Percentiles rank a stretch among this genome's conserved stretches.
Conservation (phyloP, 2,329 filamentous ascomycete genomes). For the Dryadomyces sulphureus region DNA sequence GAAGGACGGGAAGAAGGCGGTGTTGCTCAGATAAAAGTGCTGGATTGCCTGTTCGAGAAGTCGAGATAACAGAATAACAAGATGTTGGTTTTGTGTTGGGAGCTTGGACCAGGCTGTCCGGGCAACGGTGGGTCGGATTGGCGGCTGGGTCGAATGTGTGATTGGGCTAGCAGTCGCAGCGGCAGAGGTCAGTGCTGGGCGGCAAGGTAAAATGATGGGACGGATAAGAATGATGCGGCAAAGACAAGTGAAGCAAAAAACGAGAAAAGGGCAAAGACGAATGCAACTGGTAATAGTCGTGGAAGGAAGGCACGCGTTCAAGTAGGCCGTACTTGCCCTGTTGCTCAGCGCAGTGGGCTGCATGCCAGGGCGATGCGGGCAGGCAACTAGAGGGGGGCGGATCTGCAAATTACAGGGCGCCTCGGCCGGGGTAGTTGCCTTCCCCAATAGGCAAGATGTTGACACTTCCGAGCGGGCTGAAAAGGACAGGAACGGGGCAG, state of each 20-base stretch:
- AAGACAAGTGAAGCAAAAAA: background rate
- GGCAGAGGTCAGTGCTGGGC: background rate
- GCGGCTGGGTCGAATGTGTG: background rate
- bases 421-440: background rate
- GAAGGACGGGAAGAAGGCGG: background rate
- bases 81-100: slow-evolving; percentile 2
- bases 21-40: too few relatives aligned
- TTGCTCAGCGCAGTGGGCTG: background rate
- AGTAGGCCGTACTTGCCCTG: background rate
- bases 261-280: background rate
- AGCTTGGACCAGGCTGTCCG: slow-evolving; percentile 12
- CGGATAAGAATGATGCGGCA: background rate
- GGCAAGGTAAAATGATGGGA: too few relatives aligned
- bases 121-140: slow-evolving; percentile 8
- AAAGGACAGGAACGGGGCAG: background rate
- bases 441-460: background rate
- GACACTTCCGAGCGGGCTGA: too few relatives aligned
- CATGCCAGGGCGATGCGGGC: background rate
- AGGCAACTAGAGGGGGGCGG: background rate
- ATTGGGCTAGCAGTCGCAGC: background rate
- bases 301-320: too few relatives aligned
- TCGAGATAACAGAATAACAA: background rate
- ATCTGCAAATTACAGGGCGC: background rate
- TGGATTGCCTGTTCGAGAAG: slow-evolving; percentile 4
- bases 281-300: background rate